These are phyloP conservation scores for Suillus ampliporus DNA, from an alignment of 768 basidiomycete genomes.

Conservation along the genomic window DNA sequence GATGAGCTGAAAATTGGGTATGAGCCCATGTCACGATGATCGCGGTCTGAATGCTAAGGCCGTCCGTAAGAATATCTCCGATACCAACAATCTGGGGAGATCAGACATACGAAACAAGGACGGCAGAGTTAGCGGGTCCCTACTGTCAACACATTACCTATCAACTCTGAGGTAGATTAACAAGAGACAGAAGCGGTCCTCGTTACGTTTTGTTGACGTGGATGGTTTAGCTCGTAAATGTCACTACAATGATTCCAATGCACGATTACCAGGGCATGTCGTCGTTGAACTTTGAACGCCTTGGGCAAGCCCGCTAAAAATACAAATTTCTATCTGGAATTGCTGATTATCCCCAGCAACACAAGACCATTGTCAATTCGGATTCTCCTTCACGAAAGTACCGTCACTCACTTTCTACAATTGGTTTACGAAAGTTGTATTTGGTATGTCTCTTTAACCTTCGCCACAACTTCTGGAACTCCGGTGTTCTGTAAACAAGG, in stretches of 20 bases:
- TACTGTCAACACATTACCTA: too few species aligned
- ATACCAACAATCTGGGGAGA: constrained; percentile 51
- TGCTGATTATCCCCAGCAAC: background rate
- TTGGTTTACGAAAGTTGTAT: background rate
- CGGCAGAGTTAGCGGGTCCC: too few species aligned
- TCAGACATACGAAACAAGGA: too few species aligned
- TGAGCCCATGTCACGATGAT: constrained; percentile 5
- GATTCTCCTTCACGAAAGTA: constrained; percentile 51
- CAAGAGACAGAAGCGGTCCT: constrained; percentile 38
- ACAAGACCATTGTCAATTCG: constrained; percentile 13
- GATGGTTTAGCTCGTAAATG: background rate
- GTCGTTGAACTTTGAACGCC: background rate
- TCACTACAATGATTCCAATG: background rate
- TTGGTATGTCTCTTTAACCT: constrained; percentile 1
- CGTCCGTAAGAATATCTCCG: constrained; percentile 50
- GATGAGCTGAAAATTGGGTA: constrained; percentile 50
- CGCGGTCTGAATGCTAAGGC: constrained; percentile 1
- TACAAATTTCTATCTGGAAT: too few species aligned
- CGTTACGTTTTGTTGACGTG: background rate
- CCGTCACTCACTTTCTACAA: background rate
- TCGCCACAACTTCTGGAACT: constrained; percentile 49
- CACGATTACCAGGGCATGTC: background rate
- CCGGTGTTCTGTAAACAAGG: constrained; percentile 64
- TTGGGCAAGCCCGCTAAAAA: too few species aligned
- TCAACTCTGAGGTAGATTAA: too few species aligned